phyloP scores from a whole-genome alignment of 352 stramenopile genomes.

The Globisporangium iwayamae region DNA sequence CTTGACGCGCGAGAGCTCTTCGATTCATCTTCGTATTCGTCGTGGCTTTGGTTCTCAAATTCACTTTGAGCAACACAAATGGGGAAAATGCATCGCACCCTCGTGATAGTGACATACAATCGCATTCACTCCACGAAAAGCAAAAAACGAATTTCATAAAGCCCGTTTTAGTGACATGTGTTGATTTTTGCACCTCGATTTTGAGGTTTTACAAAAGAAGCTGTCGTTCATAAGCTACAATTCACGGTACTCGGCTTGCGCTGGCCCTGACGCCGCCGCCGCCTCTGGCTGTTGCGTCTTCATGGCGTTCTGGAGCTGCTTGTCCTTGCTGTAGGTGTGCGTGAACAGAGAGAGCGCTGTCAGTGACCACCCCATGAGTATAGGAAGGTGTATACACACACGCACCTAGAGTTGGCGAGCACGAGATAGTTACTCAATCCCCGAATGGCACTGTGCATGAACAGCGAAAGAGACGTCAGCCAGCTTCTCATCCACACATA shows the following conservation, averaged over 20 bases:
- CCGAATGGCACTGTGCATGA: slow-evolving; percentile 52
- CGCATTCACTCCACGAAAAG: background rate
- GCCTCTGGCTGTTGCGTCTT: slow-evolving; percentile 42
- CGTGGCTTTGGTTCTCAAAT: background rate
- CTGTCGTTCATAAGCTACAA: slow-evolving; percentile 30
- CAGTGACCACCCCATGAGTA: background rate
- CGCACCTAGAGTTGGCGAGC: slow-evolving; percentile 81
- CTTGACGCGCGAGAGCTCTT: slow-evolving; percentile 59
- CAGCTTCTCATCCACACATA: slow-evolving; percentile 5
- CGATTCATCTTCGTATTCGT: slow-evolving; percentile 53
- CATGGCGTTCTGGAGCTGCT: slow-evolving; percentile 80
- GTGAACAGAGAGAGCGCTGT: background rate
- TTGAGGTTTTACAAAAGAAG: background rate
- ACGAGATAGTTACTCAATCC: slow-evolving; percentile 87
- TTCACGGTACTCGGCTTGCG: slow-evolving; percentile 78
- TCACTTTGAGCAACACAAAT: background rate
- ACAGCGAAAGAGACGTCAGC: slow-evolving; percentile 8
- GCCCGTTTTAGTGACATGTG: background rate
- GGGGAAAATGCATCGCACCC: background rate
- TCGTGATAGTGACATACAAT: background rate
- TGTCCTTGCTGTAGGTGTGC: slow-evolving; percentile 65
- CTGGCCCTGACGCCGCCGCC: slow-evolving; percentile 26
- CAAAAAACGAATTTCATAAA: background rate
- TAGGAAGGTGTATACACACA: background rate
- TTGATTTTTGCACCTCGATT: slow-evolving; percentile 1